A percentile compares a stretch with the other conserved stretches of the same genome.
These are phyloP conservation scores for Setomelanomma holmii DNA, from an alignment of 2,329 filamentous ascomycete species.

Conservation along the genomic window DNA sequence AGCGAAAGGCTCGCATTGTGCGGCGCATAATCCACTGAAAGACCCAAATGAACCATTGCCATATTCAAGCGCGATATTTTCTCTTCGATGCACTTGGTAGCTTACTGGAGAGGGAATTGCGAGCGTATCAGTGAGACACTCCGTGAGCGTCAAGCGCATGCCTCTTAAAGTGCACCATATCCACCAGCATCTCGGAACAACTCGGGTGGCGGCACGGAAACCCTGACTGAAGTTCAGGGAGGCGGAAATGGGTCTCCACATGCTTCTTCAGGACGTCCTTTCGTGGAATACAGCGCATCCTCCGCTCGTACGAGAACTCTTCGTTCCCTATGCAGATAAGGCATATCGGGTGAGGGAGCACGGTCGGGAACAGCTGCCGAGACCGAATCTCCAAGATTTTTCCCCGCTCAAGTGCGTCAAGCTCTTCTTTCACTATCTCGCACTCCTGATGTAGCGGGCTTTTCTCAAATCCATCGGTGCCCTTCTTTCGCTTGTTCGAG, in stretches of 20 bases:
- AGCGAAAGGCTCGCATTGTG: no score
- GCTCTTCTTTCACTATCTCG: conserved; percentile 7
- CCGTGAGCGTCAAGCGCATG: conserved; percentile 17
- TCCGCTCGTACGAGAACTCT: conserved; percentile 13
- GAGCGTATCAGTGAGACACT: conserved; percentile 14
- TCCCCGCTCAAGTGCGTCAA: background rate
- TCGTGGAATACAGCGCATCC: conserved; percentile 9
- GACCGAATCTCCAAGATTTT: conserved; percentile 1
- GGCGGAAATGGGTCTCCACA: conserved; percentile 16
- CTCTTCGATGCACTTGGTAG: background rate
- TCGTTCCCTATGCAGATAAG: conserved; percentile 24
- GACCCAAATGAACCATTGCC: no score
- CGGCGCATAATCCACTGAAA: no score
- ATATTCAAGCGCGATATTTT: no score
- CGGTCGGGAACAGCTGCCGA: conserved; percentile 8
- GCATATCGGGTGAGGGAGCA: conserved; percentile 1
- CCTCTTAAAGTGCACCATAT: conserved; percentile 23
- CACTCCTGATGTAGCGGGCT: background rate
- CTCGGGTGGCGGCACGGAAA: conserved; percentile 19
- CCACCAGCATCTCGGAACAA: conserved; percentile 11
- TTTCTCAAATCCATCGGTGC: background rate
- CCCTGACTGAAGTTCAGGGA: conserved; percentile 13
- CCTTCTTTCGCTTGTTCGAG: conserved; percentile 9
- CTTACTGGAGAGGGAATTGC: background rate
- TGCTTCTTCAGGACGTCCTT: conserved; percentile 15